Evolutionary conservation across 2,329 filamentous ascomycete species (phyloP).

Genomic region (Nigrospora sphaerica): DNA sequence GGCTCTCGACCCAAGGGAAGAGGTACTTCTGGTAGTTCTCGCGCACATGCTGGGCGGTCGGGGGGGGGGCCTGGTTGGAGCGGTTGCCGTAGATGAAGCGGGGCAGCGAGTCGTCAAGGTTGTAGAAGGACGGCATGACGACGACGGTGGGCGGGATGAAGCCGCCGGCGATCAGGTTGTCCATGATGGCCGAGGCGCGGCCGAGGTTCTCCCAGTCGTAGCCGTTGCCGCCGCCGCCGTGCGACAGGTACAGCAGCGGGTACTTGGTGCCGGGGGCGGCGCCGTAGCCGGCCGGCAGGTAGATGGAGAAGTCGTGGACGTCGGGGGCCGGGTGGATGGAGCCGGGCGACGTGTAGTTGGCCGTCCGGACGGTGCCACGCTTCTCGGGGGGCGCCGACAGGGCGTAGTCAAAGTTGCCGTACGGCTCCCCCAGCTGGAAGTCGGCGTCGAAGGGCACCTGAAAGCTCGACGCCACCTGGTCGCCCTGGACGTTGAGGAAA

Average conservation of each 20-base stretch:
- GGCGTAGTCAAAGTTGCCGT: conserved; percentile 14
- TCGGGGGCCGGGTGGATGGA: conserved; percentile 19
- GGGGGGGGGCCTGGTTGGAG: conserved; percentile 8
- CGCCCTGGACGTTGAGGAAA: conserved; percentile 17
- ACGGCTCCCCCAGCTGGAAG: conserved; percentile 14
- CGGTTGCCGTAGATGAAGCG: conserved; percentile 16
- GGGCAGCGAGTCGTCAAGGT: conserved; percentile 12
- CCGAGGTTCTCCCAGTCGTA: conserved; percentile 22
- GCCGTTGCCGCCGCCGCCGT: conserved; percentile 19
- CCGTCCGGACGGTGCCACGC: conserved; percentile 15
- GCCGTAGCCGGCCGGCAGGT: conserved; percentile 18
- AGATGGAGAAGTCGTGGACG: conserved; percentile 18
- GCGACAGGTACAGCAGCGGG: conserved; percentile 20
- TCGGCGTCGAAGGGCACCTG: conserved; percentile 18
- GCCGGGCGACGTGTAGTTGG: conserved; percentile 21
- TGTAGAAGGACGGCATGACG: conserved; percentile 21
- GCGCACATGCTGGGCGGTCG: conserved; percentile 10
- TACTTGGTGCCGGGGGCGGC: conserved; percentile 12
- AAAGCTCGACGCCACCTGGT: conserved; percentile 18
- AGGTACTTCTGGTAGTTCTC: conserved; percentile 18
- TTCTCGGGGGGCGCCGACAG: conserved; percentile 10
- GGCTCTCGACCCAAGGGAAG: conserved; percentile 18
- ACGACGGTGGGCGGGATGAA: conserved; percentile 20
- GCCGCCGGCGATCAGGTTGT: conserved; percentile 19
- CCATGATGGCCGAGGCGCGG: conserved; percentile 18